These are phyloP conservation scores for Cladorrhinum sp. DNA, from an alignment of 2,329 filamentous ascomycete species.

Conservation along the genomic window DNA sequence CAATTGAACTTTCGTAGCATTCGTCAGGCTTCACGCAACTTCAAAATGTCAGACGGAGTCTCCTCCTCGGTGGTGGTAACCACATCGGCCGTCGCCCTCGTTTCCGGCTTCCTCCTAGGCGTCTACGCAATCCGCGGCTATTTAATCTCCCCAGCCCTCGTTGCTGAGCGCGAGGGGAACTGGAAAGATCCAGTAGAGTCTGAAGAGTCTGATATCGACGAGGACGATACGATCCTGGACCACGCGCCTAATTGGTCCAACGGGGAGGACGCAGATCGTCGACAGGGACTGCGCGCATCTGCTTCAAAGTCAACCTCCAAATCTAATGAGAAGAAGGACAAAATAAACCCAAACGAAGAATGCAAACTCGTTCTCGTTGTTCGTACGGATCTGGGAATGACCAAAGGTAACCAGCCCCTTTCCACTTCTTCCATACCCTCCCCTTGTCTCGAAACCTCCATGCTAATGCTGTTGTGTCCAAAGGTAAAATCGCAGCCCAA, in stretches of 20 bases:
- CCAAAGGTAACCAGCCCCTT: conserved; percentile 68
- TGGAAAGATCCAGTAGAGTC: conserved; percentile 62
- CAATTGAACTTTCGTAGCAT: not conserved
- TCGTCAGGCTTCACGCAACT: no score
- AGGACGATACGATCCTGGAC: conserved; percentile 57
- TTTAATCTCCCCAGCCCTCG: conserved; percentile 55
- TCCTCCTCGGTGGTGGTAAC: conserved; percentile 56
- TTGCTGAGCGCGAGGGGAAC: conserved; percentile 54
- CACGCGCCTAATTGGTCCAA: conserved; percentile 68
- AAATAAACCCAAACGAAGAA: conserved; percentile 61
- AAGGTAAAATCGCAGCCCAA: conserved; percentile 96
- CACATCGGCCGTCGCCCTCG: conserved; percentile 69
- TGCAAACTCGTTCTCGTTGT: conserved; percentile 94
- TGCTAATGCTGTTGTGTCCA: not conserved
- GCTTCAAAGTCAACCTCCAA: conserved; percentile 22
- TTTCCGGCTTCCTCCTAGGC: conserved; percentile 79
- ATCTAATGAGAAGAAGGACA: conserved; percentile 30
- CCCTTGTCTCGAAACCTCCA: not conserved
- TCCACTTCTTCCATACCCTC: not conserved
- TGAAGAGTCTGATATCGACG: conserved; percentile 66
- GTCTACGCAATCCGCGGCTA: conserved; percentile 66
- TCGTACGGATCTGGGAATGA: conserved; percentile 93
- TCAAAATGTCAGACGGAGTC: conserved; percentile 10
- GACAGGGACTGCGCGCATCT: conserved; percentile 50
- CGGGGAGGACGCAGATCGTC: conserved; percentile 55